Evolutionary conservation across 352 stramenopile genomes (phyloP), one percentile per base, ranked within the genome.

Genomic region (Phytophthora agathidicida): DNA sequence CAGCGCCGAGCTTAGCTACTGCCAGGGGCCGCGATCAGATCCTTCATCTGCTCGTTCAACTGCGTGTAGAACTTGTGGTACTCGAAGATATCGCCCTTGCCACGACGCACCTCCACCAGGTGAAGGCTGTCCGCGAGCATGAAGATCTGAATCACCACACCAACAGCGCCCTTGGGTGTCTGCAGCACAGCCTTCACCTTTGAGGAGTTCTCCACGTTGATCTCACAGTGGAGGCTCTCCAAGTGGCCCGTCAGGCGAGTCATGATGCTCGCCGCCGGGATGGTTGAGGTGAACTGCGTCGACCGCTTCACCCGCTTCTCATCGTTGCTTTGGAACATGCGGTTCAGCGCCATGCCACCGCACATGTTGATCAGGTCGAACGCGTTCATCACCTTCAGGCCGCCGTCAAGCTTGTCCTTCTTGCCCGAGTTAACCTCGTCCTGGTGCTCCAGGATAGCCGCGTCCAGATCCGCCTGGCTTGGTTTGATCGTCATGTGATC

Each of bases 281-380:
- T 88, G 28, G 80, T 91, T 51, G 86, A 91, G 54, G 86, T 94
- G 69, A 95, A 95, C 62, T 94, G 86, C 61, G 84, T 94, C 54
- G 76, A 88, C 26, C 83, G 68, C 75, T 93, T 93, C 22, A 95
- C 86, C 36, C 81, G 78, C 71, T 94, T 93, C 51, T 94, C 84
- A 39, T 95, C 86, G 50, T 89, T 89, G 68, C 71, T 90, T 60
- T 93, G 83, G 71, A 96, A 93, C 83, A 96, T 94, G 48, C 83
- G 83, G 67, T 96, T 96, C n/a, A 97, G 71, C 20, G 86, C 88
- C 73, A 94, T 93, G 41, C 90, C 90, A 24, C 86, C 91, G 73
- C 88, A 96, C 83, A 96, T 94, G 71, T 95, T 96, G 78, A 97
- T 95, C 54, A 97, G 60, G 36, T 97, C 90, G 48, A 97, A 97